Evolutionary conservation across 2,329 filamentous ascomycete species (phyloP).

Genomic region (Neobulgaria alba): DNA sequence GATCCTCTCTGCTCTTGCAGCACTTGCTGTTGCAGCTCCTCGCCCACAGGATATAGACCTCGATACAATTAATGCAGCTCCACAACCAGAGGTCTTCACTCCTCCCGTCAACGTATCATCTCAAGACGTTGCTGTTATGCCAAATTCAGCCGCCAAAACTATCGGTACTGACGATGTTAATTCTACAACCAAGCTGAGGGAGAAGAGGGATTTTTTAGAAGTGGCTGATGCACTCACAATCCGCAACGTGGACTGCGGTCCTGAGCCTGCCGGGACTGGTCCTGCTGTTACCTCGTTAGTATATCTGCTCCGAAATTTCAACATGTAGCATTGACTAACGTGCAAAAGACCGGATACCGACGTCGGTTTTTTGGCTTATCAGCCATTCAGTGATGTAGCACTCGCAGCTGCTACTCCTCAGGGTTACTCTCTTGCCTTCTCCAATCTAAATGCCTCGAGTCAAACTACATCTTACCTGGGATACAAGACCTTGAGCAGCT

Average conservation of each 20-base stretch:
- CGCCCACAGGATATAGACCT: conserved; percentile 31
- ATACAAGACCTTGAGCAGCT: conserved; percentile 22
- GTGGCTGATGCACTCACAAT: no score
- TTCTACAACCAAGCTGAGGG: conserved; percentile 4
- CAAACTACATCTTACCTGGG: conserved; percentile 25
- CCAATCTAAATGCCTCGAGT: conserved; percentile 25
- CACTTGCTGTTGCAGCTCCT: conserved; percentile 18
- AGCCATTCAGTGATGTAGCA: conserved; percentile 9
- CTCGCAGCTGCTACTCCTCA: conserved; percentile 22
- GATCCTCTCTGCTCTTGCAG: conserved; percentile 16
- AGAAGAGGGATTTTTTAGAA: conserved; percentile 1
- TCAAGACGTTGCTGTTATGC: conserved; percentile 24
- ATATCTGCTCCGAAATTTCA: no score
- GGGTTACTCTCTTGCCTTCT: conserved; percentile 30
- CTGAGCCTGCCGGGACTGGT: conserved; percentile 12
- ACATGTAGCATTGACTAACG: no score
- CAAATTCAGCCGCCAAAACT: conserved; percentile 12
- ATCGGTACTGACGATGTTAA: conserved; percentile 8
- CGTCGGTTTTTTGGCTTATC: conserved; percentile 23
- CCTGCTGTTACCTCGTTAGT: conserved; percentile 9
- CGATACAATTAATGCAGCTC: conserved; percentile 26
- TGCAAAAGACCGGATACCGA: no score
- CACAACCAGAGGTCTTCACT: conserved; percentile 25
- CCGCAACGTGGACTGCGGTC: conserved; percentile 11
- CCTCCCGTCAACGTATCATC: conserved; percentile 25